Percentiles rank a stretch among this genome's conserved stretches.
phyloP scores from a whole-genome alignment of 306 rosid species.

The Fagus crenata region DNA sequence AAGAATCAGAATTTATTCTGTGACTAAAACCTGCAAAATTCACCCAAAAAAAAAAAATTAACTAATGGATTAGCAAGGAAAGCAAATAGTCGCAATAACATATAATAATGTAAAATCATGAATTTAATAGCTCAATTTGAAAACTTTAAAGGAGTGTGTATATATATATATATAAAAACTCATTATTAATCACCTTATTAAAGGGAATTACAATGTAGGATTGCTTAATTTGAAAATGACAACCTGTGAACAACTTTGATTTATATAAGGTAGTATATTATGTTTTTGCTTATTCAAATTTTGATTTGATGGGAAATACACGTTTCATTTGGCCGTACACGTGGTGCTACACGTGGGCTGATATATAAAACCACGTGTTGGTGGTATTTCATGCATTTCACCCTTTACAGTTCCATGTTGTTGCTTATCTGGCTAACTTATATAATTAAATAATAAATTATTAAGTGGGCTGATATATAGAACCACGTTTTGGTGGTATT shows the following conservation, averaged over 20 bases:
- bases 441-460: not conserved
- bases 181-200: too few species aligned
- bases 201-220: too few species aligned
- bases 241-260: not conserved
- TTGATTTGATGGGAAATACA: not conserved
- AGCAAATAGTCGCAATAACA: not conserved
- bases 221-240: not conserved
- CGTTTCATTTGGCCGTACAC: not conserved
- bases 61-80: too few species aligned
- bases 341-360: conserved; percentile 17
- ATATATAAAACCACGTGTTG: too few species aligned
- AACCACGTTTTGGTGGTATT: conserved; percentile 30
- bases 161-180: too few species aligned
- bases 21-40: conserved; percentile 25
- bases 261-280: not conserved
- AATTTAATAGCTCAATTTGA: not conserved
- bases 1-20: conserved; percentile 23
- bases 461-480: not conserved
- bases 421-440: not conserved
- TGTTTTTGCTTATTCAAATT: not conserved
- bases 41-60: not conserved
- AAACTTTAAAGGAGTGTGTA: too few species aligned
- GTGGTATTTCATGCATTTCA: not conserved
- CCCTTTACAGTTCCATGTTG: not conserved
- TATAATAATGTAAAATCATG: not conserved